Percentiles rank a stretch among this genome's conserved stretches.
These are phyloP conservation scores for Fimicolochytrium jonesii DNA, from an alignment of 192 early-diverging fungal genomes.

Conservation along the genomic window DNA sequence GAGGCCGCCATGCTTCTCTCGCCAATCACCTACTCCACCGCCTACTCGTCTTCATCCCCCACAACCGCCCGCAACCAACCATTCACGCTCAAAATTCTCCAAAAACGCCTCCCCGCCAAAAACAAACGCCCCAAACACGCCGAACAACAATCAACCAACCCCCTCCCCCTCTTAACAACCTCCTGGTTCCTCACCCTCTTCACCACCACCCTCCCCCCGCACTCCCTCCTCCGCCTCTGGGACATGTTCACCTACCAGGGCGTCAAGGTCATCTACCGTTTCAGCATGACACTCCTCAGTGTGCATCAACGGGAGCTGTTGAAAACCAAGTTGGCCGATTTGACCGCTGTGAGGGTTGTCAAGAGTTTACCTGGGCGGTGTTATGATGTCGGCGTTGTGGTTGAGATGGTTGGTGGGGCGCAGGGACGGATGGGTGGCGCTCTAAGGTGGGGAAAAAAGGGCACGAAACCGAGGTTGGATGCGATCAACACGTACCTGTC, in stretches of 20 bases:
- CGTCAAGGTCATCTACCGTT: constrained; percentile 67
- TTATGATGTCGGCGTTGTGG: neutral
- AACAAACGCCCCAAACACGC: no score
- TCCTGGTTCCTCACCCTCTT: constrained; percentile 82
- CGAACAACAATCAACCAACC: no score
- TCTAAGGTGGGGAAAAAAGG: no score
- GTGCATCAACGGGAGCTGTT: constrained; percentile 62
- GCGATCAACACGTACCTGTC: no score
- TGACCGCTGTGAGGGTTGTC: constrained; percentile 35
- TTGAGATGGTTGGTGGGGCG: neutral
- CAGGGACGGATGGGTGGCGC: no score
- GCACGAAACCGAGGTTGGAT: no score
- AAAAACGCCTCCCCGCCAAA: no score
- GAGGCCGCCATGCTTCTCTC: constrained; percentile 30
- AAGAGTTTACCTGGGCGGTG: constrained; percentile 8
- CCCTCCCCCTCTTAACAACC: constrained; percentile 68
- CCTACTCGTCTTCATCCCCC: no score
- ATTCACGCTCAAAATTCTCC: no score
- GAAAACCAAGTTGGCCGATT: constrained; percentile 24
- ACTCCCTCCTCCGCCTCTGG: constrained; percentile 75
- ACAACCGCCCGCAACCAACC: no score
- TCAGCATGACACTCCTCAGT: constrained; percentile 68
- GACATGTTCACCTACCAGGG: constrained; percentile 75
- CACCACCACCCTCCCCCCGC: constrained; percentile 68
- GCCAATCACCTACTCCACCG: no score